Percentiles rank a stretch among this genome's conserved stretches.
These are phyloP conservation scores for Suhomyces terraborum DNA, from an alignment of 1,139 yeast species.

Conservation along the genomic window DNA sequence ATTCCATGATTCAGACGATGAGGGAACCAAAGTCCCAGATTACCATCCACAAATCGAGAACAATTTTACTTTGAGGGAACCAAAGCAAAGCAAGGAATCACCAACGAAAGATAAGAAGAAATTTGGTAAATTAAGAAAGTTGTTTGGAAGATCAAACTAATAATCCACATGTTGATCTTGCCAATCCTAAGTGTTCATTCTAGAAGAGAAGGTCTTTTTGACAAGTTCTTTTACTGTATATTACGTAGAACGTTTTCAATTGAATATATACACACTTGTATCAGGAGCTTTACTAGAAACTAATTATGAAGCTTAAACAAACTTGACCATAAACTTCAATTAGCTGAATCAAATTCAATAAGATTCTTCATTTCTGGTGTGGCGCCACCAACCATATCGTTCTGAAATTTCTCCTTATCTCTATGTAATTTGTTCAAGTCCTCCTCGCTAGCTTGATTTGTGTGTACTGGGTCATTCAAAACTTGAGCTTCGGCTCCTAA, in stretches of 20 bases:
- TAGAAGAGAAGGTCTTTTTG: conserved; percentile 2
- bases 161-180: neutral
- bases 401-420: conserved; percentile 8
- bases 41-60: conserved; percentile 10
- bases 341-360: conserved; percentile 10
- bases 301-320: too few relatives aligned
- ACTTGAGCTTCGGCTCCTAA: conserved; percentile 51
- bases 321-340: neutral
- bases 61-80: conserved; percentile 17
- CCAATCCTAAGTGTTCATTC: neutral
- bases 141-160: conserved; percentile 49
- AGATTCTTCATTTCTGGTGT: conserved; percentile 5
- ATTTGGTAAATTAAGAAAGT: conserved; percentile 57
- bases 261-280: conserved; percentile 2
- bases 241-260: conserved; percentile 1
- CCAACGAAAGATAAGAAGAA: conserved; percentile 44
- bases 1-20: conserved; percentile 29
- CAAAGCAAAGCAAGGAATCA: conserved; percentile 15
- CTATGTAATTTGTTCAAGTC: conserved; percentile 34
- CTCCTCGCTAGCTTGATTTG: conserved; percentile 17
- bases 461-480: conserved; percentile 24
- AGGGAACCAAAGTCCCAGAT: conserved; percentile 10
- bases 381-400: neutral
- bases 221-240: conserved; percentile 4
- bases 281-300: neutral